Evolutionary conservation across 352 stramenopile species (phyloP).

Genomic region (Pythium aquatile): DNA sequence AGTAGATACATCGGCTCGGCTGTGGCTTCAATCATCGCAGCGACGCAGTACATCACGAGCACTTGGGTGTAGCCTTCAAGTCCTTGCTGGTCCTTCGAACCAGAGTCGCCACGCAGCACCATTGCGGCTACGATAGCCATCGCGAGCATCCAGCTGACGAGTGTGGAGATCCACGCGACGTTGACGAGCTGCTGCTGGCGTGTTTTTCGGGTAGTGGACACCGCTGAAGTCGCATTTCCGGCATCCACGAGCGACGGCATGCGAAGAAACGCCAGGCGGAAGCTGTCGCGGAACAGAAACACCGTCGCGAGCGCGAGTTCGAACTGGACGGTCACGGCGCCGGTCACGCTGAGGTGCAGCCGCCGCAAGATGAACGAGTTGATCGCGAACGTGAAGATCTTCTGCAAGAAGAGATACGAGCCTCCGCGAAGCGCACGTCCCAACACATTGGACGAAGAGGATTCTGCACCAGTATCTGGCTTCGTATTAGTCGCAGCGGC

Average conservation of each 20-base stretch:
- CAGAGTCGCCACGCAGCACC: conserved; percentile 10
- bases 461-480: background rate
- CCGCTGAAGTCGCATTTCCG: background rate
- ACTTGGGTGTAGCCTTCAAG: conserved; percentile 52
- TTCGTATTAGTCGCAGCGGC: background rate
- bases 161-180: conserved; percentile 71
- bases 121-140: conserved; percentile 30
- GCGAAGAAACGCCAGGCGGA: conserved; percentile 84
- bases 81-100: background rate
- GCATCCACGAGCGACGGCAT: conserved; percentile 60
- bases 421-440: conserved; percentile 54
- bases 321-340: conserved; percentile 80
- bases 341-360: conserved; percentile 73
- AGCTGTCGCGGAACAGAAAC: conserved; percentile 89
- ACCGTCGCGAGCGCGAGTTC: conserved; percentile 88
- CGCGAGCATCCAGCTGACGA: conserved; percentile 56
- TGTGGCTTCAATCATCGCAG: conserved; percentile 75
- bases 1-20: conserved; percentile 85
- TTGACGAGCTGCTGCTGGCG: conserved; percentile 74
- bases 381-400: conserved; percentile 79
- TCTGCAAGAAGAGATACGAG: conserved; percentile 83
- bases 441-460: conserved; percentile 33
- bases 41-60: conserved; percentile 71
- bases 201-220: background rate
- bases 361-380: conserved; percentile 80